phyloP scores from a whole-genome alignment of 148 eudicot species.

The Chenopodium berlandieri region DNA sequence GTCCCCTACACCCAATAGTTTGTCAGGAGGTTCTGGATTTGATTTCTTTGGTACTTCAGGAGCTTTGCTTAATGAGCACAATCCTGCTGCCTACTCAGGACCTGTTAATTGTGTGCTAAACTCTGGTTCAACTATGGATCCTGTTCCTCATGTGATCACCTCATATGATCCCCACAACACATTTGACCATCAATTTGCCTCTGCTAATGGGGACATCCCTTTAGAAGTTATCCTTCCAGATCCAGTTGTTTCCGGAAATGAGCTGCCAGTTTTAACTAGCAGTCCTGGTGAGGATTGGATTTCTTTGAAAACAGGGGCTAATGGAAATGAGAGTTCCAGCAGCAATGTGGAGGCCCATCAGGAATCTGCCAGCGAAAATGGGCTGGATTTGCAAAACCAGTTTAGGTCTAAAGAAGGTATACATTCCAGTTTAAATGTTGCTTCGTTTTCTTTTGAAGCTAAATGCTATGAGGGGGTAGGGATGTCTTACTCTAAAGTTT shows the following conservation, averaged over 20 bases:
- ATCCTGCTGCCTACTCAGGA: conserved; percentile 10
- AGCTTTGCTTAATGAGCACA: conserved; percentile 23
- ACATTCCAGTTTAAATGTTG: not conserved
- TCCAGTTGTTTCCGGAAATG: conserved; percentile 23
- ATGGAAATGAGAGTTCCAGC: conserved; percentile 23
- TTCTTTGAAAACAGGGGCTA: conserved; percentile 17
- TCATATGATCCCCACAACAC: conserved; percentile 19
- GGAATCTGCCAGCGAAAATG: conserved; percentile 25
- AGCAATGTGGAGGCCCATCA: conserved; percentile 28
- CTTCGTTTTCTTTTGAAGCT: conserved; percentile 8
- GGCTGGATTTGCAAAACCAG: conserved; percentile 23
- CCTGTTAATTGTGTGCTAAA: conserved; percentile 17
- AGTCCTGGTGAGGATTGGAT: conserved; percentile 26
- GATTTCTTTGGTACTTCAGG: conserved; percentile 23
- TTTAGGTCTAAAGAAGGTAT: conserved; percentile 34
- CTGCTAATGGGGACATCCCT: conserved; percentile 23
- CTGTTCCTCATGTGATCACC: conserved; percentile 22
- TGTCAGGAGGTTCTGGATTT: conserved; percentile 21
- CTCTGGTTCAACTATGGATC: conserved; percentile 14
- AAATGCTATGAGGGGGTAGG: not conserved
- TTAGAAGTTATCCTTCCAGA: conserved; percentile 13
- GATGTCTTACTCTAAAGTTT: not conserved
- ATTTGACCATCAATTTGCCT: conserved; percentile 16
- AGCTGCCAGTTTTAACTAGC: conserved; percentile 19
- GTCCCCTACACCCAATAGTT: conserved; percentile 16